A percentile compares a stretch with the other conserved stretches of the same genome.
These are phyloP conservation scores for Cytospora mali DNA, from an alignment of 2,329 filamentous ascomycete genomes.

Conservation along the genomic window DNA sequence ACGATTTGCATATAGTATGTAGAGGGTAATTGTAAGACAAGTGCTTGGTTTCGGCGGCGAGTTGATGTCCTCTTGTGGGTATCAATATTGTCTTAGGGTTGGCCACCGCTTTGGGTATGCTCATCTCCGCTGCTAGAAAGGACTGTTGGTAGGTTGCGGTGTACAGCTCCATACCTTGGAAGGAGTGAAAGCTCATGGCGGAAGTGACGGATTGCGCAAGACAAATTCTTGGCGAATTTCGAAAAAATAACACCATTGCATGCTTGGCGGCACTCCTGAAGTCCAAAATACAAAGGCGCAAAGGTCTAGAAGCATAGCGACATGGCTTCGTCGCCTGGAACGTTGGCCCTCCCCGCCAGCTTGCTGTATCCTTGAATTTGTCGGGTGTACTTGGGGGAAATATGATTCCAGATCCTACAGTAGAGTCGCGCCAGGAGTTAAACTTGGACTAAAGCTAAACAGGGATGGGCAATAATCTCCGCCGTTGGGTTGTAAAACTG, in stretches of 20 bases:
- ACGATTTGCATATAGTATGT: slow-evolving; percentile 6
- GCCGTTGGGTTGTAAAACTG: slow-evolving; percentile 9
- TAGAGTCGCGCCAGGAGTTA: slow-evolving; percentile 26
- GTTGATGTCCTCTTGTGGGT: slow-evolving; percentile 13
- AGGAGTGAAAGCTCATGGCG: background rate
- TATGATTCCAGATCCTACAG: slow-evolving; percentile 22
- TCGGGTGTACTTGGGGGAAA: slow-evolving; percentile 22
- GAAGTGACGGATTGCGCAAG: slow-evolving; percentile 7
- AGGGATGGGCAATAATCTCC: slow-evolving; percentile 21
- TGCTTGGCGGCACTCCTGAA: slow-evolving; percentile 5
- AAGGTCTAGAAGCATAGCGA: no score
- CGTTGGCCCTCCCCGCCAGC: slow-evolving; percentile 12
- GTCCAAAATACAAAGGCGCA: no score
- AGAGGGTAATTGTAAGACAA: slow-evolving; percentile 10
- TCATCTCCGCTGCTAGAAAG: slow-evolving; percentile 13
- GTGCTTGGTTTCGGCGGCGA: slow-evolving; percentile 9
- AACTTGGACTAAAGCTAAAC: slow-evolving; percentile 23
- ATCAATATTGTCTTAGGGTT: slow-evolving; percentile 12
- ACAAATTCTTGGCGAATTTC: background rate
- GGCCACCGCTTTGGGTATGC: slow-evolving; percentile 7
- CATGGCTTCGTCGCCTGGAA: background rate
- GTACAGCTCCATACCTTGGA: background rate
- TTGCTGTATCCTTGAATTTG: slow-evolving; percentile 11
- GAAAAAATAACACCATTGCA: background rate
- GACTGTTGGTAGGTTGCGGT: slow-evolving; percentile 14